Percentiles rank a stretch among this genome's conserved stretches.
These are phyloP conservation scores for Clathrospora elynae DNA, from an alignment of 2,329 filamentous ascomycete genomes.

Conservation along the genomic window DNA sequence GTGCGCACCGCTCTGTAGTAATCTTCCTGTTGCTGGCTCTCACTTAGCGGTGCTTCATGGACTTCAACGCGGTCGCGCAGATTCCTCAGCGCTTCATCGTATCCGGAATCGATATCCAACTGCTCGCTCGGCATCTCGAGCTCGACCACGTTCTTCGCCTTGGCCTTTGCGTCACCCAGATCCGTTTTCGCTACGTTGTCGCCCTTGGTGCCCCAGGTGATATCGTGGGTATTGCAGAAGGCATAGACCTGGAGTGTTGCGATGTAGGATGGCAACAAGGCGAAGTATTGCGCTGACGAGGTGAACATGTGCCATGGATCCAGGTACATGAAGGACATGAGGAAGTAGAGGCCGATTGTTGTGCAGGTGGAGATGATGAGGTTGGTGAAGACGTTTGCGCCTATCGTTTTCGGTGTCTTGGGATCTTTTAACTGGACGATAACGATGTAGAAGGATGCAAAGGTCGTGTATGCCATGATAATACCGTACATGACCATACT, in stretches of 20 bases:
- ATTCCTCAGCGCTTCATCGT: constrained; percentile 95
- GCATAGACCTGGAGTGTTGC: constrained; percentile 98
- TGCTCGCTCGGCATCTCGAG: constrained; percentile 98
- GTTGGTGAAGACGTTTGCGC: constrained; percentile 92
- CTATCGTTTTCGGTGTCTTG: constrained; percentile 62
- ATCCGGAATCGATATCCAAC: constrained; percentile 95
- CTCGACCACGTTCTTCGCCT: constrained; percentile 77
- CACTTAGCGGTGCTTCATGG: constrained; percentile 62
- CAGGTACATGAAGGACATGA: constrained; percentile 95
- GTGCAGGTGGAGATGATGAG: constrained; percentile 87
- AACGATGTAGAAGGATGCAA: constrained; percentile 87
- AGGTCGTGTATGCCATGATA: constrained; percentile 96
- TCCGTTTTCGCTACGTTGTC: constrained; percentile 96
- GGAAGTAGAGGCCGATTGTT: constrained; percentile 90
- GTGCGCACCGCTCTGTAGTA: constrained; percentile 97
- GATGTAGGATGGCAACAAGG: constrained; percentile 89
- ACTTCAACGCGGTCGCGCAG: constrained; percentile 92
- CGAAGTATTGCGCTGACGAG: constrained; percentile 86
- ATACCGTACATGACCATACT: constrained; percentile 89
- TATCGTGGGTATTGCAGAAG: constrained; percentile 98
- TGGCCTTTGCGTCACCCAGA: constrained; percentile 81
- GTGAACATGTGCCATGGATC: constrained; percentile 99
- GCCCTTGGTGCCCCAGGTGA: constrained; percentile 98
- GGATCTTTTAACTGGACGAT: constrained; percentile 72
- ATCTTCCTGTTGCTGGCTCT: constrained; percentile 91